Base-by-base conservation (phyloP, 169 alveolate genomes). In the Plasmodium yoelii region DNA sequence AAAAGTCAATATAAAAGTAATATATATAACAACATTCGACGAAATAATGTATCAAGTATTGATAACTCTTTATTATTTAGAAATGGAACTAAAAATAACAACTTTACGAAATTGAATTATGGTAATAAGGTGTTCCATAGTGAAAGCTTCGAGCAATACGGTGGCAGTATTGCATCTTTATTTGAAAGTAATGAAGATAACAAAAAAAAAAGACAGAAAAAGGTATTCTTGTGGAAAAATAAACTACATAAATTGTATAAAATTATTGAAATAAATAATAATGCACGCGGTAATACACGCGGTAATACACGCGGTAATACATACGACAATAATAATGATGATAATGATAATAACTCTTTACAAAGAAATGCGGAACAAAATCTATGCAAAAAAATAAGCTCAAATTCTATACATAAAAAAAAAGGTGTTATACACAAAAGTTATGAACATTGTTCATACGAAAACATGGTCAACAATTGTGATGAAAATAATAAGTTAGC, bases 401-500 rank as follows among this genome's bases (percentile, higher is more conserved):
- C 59, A 51, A 51, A 15, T 51, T 51, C 24, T 51, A 6, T 51
- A 15, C 7, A 51, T 51, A 13, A 15, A 13, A 15, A 15, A 51
- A 51, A 51, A 51, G 3, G 19, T 51, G 22, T 51, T 51, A 13
- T 51, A 4, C 59, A 44, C 59, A 53, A 55, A 68, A 10, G 61
- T 55, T 70, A 51, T 47, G 28, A 26, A 2, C 39, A 70, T 53
- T 18, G 15, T 8, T n/a, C 53, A 70, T 39, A 34, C 9, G 9
- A 34, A 3, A 1, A 34, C 4, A 34, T 34, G 4, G 42, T 34
- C 42, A 34, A 34, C 7, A 34, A 34, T 34, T 6, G 4, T 34
- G 42, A 22, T 22, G 90, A 80, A 34, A 80, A 65, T 7, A 26
- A 80, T 47, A 80, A 80, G 19, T 34, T 80, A 65, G 90, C 90